Conservation (phyloP, 23 red algal species). For the Gracilaria gracilis region DNA sequence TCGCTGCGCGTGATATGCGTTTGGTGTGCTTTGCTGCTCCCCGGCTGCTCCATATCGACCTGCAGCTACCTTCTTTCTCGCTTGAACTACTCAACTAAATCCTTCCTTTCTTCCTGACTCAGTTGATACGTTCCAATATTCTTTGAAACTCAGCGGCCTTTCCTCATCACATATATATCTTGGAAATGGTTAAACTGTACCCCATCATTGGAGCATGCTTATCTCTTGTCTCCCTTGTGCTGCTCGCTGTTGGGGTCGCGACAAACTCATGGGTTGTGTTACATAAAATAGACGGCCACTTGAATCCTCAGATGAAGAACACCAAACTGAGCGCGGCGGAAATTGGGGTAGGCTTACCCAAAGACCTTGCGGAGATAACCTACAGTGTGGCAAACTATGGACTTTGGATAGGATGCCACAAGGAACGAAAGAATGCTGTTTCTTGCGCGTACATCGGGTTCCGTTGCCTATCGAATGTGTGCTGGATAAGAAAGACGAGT, state of each 20-base stretch:
- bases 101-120: neutral
- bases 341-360: conserved; percentile 30
- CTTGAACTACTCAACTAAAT: neutral
- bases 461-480: conserved; percentile 72
- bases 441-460: conserved; percentile 76
- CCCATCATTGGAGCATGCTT: conserved; percentile 57
- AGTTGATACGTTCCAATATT: neutral
- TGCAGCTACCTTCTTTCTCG: neutral
- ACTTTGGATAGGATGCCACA: conserved; percentile 79
- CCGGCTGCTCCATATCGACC: neutral
- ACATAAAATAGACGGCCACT: conserved; percentile 1
- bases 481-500: conserved; percentile 76
- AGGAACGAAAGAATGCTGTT: conserved; percentile 53
- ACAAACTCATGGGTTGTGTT: conserved; percentile 78
- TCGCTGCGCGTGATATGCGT: conserved; percentile 21
- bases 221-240: conserved; percentile 63
- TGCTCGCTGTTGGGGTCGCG: conserved; percentile 66
- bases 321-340: conserved; percentile 43
- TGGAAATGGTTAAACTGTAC: conserved; percentile 57
- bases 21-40: neutral
- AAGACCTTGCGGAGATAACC: conserved; percentile 43
- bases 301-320: conserved; percentile 62
- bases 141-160: neutral
- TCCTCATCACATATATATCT: neutral
- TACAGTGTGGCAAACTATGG: conserved; percentile 74